These are phyloP conservation scores for Malassezia psittaci DNA, from an alignment of 1,284 basidiomycete species.

Conservation along the genomic window DNA sequence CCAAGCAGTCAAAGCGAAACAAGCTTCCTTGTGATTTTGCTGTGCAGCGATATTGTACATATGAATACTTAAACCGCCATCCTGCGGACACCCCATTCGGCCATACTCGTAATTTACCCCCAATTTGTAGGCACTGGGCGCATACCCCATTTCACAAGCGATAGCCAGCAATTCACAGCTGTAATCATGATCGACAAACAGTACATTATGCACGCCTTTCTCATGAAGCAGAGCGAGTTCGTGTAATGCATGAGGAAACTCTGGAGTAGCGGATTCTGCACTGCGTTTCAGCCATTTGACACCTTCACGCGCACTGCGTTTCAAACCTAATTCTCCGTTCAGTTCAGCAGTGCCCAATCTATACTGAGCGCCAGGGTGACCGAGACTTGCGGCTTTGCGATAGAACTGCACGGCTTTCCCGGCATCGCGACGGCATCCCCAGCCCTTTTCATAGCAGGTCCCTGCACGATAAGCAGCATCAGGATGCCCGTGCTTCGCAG, in stretches of 20 bases:
- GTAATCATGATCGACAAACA: constrained; percentile 93
- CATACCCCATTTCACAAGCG: constrained; percentile 88
- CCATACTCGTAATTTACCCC: constrained; percentile 99
- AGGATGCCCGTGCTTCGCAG: constrained; percentile 95
- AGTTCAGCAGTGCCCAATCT: constrained; percentile 89
- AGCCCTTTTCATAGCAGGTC: constrained; percentile 96
- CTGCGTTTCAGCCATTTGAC: constrained; percentile 97
- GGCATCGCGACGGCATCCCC: constrained; percentile 86
- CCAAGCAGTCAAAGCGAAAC: constrained; percentile 96
- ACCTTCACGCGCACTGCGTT: constrained; percentile 81
- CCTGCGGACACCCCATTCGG: constrained; percentile 96
- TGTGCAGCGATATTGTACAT: constrained; percentile 75
- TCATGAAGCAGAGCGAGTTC: constrained; percentile 90
- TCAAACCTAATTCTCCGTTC: constrained; percentile 82
- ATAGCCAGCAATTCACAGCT: constrained; percentile 86
- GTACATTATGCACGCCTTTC: constrained; percentile 85
- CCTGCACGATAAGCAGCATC: constrained; percentile 92
- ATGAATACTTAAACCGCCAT: constrained; percentile 90
- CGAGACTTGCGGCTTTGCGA: constrained; percentile 74
- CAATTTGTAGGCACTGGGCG: constrained; percentile 85
- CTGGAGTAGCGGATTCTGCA: constrained; percentile 64
- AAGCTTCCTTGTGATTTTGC: constrained; percentile 89
- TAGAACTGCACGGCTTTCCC: constrained; percentile 88
- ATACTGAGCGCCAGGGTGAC: constrained; percentile 92
- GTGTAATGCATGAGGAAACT: constrained; percentile 92